Evolutionary conservation across 495 filamentous ascomycete species (phyloP).

Genomic region (Neurospora sp.): DNA sequence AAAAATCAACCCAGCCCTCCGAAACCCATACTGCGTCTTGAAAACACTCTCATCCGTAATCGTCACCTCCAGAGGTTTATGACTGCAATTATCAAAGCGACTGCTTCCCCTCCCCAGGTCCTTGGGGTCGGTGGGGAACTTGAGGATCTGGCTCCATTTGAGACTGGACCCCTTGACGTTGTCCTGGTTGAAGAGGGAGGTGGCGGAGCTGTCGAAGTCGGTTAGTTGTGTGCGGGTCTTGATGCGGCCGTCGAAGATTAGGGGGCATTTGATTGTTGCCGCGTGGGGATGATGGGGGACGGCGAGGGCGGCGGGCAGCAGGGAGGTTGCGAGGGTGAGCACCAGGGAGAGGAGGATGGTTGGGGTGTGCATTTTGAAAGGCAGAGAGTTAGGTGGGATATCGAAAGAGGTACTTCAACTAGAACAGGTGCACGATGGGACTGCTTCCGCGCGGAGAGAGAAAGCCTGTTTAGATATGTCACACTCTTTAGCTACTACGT

Average conservation of each 20-base stretch:
- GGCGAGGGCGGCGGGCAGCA: neutral
- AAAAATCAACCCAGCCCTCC: conserved; percentile 44
- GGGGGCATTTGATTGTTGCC: conserved; percentile 28
- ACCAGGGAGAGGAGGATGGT: neutral
- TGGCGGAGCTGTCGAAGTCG: conserved; percentile 34
- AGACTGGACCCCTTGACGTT: conserved; percentile 35
- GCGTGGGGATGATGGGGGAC: conserved; percentile 2
- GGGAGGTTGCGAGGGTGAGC: conserved; percentile 1
- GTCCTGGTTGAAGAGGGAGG: conserved; percentile 35
- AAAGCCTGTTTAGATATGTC: neutral
- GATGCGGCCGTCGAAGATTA: conserved; percentile 37
- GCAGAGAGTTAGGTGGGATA: too few relatives aligned
- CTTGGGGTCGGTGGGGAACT: conserved; percentile 23
- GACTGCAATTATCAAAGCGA: conserved; percentile 31
- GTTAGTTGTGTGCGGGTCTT: conserved; percentile 14
- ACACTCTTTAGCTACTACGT: neutral
- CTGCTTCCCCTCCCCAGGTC: conserved; percentile 6
- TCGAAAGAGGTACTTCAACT: neutral
- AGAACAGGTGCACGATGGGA: neutral
- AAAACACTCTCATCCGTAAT: conserved; percentile 45
- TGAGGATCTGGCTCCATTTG: conserved; percentile 36
- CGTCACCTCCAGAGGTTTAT: conserved; percentile 38
- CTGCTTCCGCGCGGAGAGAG: neutral
- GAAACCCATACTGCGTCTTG: conserved; percentile 44
- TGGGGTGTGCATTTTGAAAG: neutral